Evolutionary conservation across 257 asterid genomes (phyloP).

Genomic region (Nicotiana paniculata): DNA sequence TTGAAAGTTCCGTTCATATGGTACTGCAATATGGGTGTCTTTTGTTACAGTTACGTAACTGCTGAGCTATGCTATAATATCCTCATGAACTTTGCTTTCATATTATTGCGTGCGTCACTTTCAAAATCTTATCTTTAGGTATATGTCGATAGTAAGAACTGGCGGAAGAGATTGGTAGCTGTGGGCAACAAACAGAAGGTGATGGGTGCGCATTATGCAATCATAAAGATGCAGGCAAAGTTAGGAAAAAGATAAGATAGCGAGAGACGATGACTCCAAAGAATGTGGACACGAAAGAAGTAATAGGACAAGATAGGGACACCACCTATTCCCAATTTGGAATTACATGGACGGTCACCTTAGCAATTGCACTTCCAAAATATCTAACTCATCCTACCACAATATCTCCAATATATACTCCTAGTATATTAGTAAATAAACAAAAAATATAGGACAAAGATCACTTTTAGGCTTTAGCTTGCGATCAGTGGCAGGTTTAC

Average conservation of each 20-base stretch:
- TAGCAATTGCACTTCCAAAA: not conserved
- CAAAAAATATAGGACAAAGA: not conserved
- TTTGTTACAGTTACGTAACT: not conserved
- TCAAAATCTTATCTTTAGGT: not conserved
- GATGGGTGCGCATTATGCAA: not conserved
- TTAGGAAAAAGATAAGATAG: not conserved
- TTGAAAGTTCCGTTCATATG: not conserved
- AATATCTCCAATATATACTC: not conserved
- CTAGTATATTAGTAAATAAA: not conserved
- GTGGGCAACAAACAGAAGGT: not conserved
- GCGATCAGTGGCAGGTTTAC: too few relatives aligned
- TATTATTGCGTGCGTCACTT: not conserved
- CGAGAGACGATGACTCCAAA: not conserved
- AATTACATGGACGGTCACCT: not conserved
- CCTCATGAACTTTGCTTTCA: not conserved
- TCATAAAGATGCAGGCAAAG: not conserved
- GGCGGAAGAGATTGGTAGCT: not conserved
- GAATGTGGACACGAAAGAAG: not conserved
- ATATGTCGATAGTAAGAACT: not conserved
- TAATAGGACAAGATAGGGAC: not conserved
- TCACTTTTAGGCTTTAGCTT: too few relatives aligned
- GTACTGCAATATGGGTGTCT: constrained; percentile 1
- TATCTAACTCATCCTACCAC: not conserved
- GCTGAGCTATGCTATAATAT: not conserved
- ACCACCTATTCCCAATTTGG: not conserved